Evolutionary conservation across 2,329 filamentous ascomycete genomes (phyloP).

Genomic region (Pseudocercospora vitis): DNA sequence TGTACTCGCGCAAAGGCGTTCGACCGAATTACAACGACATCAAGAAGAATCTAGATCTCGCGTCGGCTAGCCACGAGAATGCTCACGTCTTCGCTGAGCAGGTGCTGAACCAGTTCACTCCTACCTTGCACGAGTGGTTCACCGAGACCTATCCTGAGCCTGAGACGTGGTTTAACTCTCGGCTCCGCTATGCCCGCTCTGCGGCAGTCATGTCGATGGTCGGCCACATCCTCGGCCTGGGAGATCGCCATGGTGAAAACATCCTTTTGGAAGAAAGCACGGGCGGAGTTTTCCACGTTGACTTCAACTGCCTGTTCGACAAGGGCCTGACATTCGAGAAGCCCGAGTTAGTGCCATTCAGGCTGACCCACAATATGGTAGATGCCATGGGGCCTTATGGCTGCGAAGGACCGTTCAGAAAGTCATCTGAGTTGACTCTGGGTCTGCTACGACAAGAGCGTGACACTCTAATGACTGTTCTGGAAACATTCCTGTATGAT

Average conservation of each 20-base stretch:
- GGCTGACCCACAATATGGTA: constrained; percentile 97
- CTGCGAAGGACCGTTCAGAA: constrained; percentile 86
- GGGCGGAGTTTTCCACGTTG: constrained; percentile 92
- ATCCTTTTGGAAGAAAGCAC: constrained; percentile 91
- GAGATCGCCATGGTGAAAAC: constrained; percentile 96
- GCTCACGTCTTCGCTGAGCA: constrained; percentile 69
- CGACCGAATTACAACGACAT: constrained; percentile 66
- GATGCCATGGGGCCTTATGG: constrained; percentile 95
- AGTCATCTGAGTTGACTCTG: constrained; percentile 85
- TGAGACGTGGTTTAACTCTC: constrained; percentile 84
- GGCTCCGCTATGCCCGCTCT: constrained; percentile 85
- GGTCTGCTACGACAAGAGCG: constrained; percentile 83
- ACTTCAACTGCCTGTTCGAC: constrained; percentile 99
- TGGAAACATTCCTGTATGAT: constrained; percentile 96
- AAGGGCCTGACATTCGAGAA: constrained; percentile 95
- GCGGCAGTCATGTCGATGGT: constrained; percentile 99
- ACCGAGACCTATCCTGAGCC: constrained; percentile 92
- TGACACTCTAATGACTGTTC: constrained; percentile 93
- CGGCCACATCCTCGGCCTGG: constrained; percentile 86
- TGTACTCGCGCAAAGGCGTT: constrained; percentile 75
- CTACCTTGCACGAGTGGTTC: constrained; percentile 92
- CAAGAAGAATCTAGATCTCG: constrained; percentile 60
- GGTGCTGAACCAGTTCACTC: constrained; percentile 67
- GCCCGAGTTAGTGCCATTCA: constrained; percentile 92
- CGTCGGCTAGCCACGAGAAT: constrained; percentile 63